These are phyloP conservation scores for Alternaria brassicicola DNA, from an alignment of 2,329 filamentous ascomycete genomes.

Conservation along the genomic window DNA sequence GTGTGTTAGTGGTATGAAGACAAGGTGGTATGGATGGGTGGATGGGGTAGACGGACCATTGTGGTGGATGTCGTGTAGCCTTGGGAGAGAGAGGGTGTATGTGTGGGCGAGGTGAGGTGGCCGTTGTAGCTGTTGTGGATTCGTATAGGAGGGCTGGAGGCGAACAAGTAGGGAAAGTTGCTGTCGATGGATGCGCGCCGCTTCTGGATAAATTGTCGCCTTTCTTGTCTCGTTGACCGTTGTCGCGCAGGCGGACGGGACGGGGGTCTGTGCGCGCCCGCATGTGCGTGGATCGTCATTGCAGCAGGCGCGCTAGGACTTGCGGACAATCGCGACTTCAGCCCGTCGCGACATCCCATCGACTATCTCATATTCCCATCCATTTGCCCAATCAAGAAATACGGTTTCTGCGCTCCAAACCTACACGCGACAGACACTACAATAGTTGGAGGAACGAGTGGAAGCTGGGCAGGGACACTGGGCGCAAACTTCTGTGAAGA, in stretches of 20 bases:
- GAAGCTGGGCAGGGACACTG: background rate
- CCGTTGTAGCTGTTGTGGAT: background rate
- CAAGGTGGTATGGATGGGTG: background rate
- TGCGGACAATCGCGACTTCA: background rate
- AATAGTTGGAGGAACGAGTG: background rate
- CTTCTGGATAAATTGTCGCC: background rate
- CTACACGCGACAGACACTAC: background rate
- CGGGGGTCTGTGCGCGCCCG: slow-evolving; percentile 14
- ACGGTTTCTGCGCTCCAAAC: too few species aligned
- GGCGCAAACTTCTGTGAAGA: background rate
- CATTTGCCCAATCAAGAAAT: background rate
- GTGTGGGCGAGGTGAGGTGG: background rate
- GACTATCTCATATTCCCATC: background rate
- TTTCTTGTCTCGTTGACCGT: background rate
- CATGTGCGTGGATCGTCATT: slow-evolving; percentile 10
- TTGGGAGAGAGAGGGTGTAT: background rate
- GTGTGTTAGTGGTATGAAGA: background rate
- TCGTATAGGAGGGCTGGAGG: background rate
- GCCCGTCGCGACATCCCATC: background rate
- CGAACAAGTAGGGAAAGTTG: background rate
- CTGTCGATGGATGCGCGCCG: background rate
- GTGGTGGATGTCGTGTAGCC: background rate
- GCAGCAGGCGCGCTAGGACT: background rate
- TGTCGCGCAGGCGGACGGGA: background rate
- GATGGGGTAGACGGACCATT: slow-evolving; percentile 18